These are phyloP conservation scores for Verticillium tricorpus DNA, from an alignment of 2,329 filamentous ascomycete genomes.

Conservation along the genomic window DNA sequence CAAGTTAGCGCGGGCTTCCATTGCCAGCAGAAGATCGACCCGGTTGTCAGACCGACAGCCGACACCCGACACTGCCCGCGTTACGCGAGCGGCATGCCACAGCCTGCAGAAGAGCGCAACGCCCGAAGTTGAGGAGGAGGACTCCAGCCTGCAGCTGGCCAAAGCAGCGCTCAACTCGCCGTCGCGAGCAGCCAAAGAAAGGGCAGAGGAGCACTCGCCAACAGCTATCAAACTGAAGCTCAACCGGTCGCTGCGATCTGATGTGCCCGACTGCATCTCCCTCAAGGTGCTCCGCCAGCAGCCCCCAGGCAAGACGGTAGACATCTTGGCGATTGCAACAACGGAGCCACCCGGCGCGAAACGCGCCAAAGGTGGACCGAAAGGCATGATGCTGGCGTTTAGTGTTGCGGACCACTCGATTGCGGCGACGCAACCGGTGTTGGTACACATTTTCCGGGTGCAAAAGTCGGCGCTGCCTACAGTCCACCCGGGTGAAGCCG, in stretches of 20 bases:
- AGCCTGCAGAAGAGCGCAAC: slow-evolving; percentile 19
- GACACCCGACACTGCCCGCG: slow-evolving; percentile 11
- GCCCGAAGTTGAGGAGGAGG: slow-evolving; percentile 15
- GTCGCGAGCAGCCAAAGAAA: slow-evolving; percentile 9
- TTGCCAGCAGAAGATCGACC: slow-evolving; percentile 13
- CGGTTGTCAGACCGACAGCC: slow-evolving; percentile 11
- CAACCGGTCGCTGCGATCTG: slow-evolving; percentile 38
- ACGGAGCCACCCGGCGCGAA: slow-evolving; percentile 44
- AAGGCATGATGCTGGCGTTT: slow-evolving; percentile 57
- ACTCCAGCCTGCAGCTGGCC: slow-evolving; percentile 24
- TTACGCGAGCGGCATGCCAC: slow-evolving; percentile 20
- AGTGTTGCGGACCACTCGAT: slow-evolving; percentile 52
- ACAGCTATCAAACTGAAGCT: slow-evolving; percentile 39
- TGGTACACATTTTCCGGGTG: slow-evolving; percentile 55
- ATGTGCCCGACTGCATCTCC: slow-evolving; percentile 47
- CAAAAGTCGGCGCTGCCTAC: slow-evolving; percentile 53
- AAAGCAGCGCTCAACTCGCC: slow-evolving; percentile 24
- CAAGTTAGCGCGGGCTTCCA: slow-evolving; percentile 10
- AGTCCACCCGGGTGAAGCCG: slow-evolving; percentile 51
- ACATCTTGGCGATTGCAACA: slow-evolving; percentile 52
- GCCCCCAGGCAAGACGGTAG: slow-evolving; percentile 39
- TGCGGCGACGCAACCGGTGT: slow-evolving; percentile 42
- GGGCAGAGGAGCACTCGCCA: background rate
- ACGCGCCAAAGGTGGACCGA: slow-evolving; percentile 52
- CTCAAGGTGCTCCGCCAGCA: slow-evolving; percentile 48